Percentiles rank a stretch among this genome's conserved stretches.
phyloP scores from a whole-genome alignment of 805 yeast genomes.

The Candida ascalaphidarum region DNA sequence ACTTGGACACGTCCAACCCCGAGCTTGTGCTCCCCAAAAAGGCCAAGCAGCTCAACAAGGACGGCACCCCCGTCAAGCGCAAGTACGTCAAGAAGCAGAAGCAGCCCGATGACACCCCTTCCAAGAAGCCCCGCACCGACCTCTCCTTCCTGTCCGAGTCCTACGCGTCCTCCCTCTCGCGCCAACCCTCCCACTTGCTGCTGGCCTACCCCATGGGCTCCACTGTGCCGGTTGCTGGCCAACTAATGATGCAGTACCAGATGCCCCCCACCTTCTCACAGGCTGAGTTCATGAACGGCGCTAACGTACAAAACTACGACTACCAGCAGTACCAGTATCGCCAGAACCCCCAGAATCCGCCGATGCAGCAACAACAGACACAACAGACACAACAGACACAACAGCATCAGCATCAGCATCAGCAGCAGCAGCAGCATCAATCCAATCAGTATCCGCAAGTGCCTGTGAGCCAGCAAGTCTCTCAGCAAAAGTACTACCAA shows the following conservation, averaged over 20 bases:
- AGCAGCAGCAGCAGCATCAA: slow-evolving; percentile 10
- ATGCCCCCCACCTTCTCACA: slow-evolving; percentile 22
- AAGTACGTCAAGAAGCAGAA: slow-evolving; percentile 49
- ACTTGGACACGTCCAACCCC: slow-evolving; percentile 28
- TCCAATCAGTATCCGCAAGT: slow-evolving; percentile 4
- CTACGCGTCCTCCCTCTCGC: slow-evolving; percentile 5
- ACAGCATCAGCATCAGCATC: slow-evolving; percentile 13
- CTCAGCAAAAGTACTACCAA: slow-evolving; percentile 3
- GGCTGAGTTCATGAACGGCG: slow-evolving; percentile 11
- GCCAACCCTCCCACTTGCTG: slow-evolving; percentile 1
- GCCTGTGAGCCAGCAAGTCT: slow-evolving; percentile 5
- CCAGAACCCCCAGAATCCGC: slow-evolving; percentile 16
- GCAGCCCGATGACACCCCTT: slow-evolving; percentile 51
- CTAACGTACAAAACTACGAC: slow-evolving; percentile 4
- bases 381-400: slow-evolving; percentile 12
- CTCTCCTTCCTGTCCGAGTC: slow-evolving; percentile 6
- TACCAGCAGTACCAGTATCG: slow-evolving; percentile 11
- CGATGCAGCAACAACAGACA: slow-evolving; percentile 18
- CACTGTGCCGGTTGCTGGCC: too few species aligned
- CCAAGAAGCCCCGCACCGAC: slow-evolving; percentile 28
- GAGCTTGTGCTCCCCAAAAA: slow-evolving; percentile 26
- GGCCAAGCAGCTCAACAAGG: slow-evolving; percentile 21
- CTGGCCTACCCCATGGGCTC: neutral
- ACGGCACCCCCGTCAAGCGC: slow-evolving; percentile 34
- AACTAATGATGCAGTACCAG: slow-evolving; percentile 35